A percentile compares a stretch with the other conserved stretches of the same genome.
Evolutionary conservation across 106 monocot species (phyloP).

Genomic region (Cymbidium sinense): DNA sequence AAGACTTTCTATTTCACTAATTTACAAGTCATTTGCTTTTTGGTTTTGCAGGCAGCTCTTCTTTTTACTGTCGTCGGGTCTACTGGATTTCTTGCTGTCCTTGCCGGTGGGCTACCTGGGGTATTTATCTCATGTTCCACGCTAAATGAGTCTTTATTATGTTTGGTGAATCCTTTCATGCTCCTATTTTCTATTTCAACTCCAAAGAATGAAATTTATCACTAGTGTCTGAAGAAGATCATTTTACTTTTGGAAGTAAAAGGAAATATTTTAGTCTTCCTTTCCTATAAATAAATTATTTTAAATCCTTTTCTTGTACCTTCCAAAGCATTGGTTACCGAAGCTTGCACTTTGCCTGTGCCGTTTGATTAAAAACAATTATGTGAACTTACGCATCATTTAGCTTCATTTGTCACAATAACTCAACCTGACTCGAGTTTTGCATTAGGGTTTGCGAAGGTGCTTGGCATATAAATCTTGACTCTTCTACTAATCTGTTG

Average conservation of each 20-base stretch:
- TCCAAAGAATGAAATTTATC: neutral
- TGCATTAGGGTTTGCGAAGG: too few species aligned
- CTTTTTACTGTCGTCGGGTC: constrained; percentile 89
- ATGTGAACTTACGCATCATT: neutral
- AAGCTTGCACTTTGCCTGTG: too few species aligned
- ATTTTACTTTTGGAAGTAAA: neutral
- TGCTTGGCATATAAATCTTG: neutral
- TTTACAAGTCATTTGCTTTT: neutral
- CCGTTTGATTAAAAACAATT: neutral
- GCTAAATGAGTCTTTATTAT: neutral
- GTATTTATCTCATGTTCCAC: constrained; percentile 31
- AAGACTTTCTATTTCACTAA: neutral
- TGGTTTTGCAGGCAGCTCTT: constrained; percentile 78
- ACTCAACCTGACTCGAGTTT: too few species aligned
- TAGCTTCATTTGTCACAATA: neutral
- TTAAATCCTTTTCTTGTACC: neutral
- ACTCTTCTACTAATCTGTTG: constrained; percentile 7
- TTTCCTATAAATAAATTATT: neutral
- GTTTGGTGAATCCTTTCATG: neutral
- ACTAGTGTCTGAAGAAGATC: neutral
- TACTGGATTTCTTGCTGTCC: constrained; percentile 77
- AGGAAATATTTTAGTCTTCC: neutral
- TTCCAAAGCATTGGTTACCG: neutral
- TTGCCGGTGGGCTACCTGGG: constrained; percentile 94
- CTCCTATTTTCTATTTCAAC: neutral